A percentile compares a stretch with the other conserved stretches of the same genome.
phyloP scores from a whole-genome alignment of 2,329 filamentous ascomycete genomes.

The Emmonsiellopsis sp. region DNA sequence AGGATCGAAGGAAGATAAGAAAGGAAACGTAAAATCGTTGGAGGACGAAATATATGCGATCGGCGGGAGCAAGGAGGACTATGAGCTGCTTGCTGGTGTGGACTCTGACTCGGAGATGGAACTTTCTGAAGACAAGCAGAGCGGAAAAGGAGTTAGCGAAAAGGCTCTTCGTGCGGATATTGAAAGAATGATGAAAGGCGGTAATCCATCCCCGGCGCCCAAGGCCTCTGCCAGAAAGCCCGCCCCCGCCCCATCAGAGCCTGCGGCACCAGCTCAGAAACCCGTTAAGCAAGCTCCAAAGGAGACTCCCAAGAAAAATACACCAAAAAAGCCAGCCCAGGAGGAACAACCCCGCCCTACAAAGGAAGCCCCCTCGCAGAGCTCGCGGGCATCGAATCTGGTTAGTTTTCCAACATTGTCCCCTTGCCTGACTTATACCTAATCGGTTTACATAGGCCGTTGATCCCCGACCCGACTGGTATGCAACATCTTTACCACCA shows the following conservation, averaged over 20 bases:
- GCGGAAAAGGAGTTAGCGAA: constrained; percentile 10
- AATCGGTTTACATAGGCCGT: constrained; percentile 40
- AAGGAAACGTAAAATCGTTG: constrained; percentile 23
- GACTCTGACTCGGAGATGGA: constrained; percentile 41
- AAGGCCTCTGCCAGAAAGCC: not conserved
- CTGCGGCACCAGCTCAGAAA: not conserved
- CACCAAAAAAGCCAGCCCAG: constrained; percentile 19
- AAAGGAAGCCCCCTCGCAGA: not conserved
- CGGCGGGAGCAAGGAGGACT: constrained; percentile 42
- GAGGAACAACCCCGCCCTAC: constrained; percentile 20
- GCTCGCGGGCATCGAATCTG: constrained; percentile 17
- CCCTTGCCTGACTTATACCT: constrained; percentile 9
- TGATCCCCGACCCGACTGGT: constrained; percentile 59
- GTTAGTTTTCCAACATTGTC: constrained; percentile 14
- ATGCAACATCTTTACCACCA: constrained; percentile 48
- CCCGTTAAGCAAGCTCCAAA: not conserved
- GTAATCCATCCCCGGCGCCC: not conserved
- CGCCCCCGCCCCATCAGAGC: not conserved
- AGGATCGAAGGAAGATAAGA: constrained; percentile 9
- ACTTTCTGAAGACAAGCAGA: constrained; percentile 18
- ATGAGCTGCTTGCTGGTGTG: constrained; percentile 36
- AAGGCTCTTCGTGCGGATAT: constrained; percentile 32
- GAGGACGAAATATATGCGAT: constrained; percentile 37
- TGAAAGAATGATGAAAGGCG: constrained; percentile 27
- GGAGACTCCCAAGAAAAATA: not conserved